phyloP scores from a whole-genome alignment of 2,329 filamentous ascomycete species.

The Ilyonectria sp. region DNA sequence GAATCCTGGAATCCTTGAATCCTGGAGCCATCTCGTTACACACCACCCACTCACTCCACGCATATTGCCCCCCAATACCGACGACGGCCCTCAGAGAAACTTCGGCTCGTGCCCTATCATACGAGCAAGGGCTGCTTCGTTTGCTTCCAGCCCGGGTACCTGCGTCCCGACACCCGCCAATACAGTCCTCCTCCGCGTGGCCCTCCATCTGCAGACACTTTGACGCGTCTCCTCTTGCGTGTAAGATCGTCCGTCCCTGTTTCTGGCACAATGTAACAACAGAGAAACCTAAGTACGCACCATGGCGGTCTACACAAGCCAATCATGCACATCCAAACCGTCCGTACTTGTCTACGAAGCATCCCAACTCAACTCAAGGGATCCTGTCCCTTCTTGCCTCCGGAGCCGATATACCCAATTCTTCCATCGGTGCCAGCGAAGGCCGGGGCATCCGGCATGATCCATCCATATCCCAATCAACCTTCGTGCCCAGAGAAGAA shows the following conservation, averaged over 20 bases:
- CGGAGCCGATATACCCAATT: not conserved
- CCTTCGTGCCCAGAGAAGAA: conserved; percentile 6
- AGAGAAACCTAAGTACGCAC: not conserved
- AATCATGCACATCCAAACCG: not conserved
- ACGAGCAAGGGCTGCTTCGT: conserved; percentile 9
- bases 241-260: not conserved
- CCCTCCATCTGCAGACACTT: not conserved
- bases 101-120: conserved; percentile 8
- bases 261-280: not conserved
- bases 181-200: conserved; percentile 3
- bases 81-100: conserved; percentile 1
- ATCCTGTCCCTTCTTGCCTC: conserved; percentile 3
- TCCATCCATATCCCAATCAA: conserved; percentile 1
- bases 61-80: not conserved
- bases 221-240: not conserved
- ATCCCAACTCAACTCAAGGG: not conserved
- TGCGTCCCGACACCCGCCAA: conserved; percentile 13
- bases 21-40: not conserved
- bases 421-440: conserved; percentile 9
- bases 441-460: conserved; percentile 15
- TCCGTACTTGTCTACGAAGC: not conserved
- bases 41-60: not conserved
- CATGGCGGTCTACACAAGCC: conserved; percentile 3
- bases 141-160: conserved; percentile 9
- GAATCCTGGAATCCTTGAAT: not conserved